Base-by-base conservation (phyloP, 2,329 filamentous ascomycete species). In the Colletotrichum graminicola region DNA sequence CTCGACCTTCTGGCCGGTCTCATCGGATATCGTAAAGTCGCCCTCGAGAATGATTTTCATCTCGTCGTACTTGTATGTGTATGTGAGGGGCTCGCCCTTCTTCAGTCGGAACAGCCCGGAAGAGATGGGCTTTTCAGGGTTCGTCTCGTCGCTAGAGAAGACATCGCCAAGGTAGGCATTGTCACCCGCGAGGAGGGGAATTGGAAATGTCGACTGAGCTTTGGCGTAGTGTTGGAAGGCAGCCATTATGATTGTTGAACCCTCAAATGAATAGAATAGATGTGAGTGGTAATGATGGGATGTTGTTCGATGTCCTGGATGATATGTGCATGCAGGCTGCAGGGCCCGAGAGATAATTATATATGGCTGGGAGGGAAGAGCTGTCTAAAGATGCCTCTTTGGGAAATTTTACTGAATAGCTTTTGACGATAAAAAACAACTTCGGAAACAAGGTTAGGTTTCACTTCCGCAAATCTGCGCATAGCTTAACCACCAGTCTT, bases 41-140 rank as follows among this genome's bases (percentile, higher is more conserved):
- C 91, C 91, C 75, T 92, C 90, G 12, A 93, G 80, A 74, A 93
- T 90, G 77, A 93, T 91, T 83, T 93, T 93, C 88, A 92, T 91
- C 83, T 93, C 91, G 76, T 93, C 87, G 80, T 92, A 93, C 51
- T 84, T 89, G 80, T 93, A 93, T 41, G 86, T 88, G 82, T 93
- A 93, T 11, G 90, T 88, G 23, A 93, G 85, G 1, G 90, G 88
- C 4, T 89, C 89, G 75, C 91, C 90, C 75, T 91, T 90, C 76
- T 92, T 89, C 14, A 93, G 84, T 16, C 90, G 86, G 83, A 92
- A 93, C 77, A 93, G 87, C 29, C 91, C 91, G 10, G 84, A 83
- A 0, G 87, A 88, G 71, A 92, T 87, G 70, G 91, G 90, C 76
- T 87, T 88, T 14, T 87, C 85, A 18, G 87, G 79, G 78, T 88